Evolutionary conservation across 768 basidiomycete species (phyloP).

Genomic region (Kwoniella mangroviensis): DNA sequence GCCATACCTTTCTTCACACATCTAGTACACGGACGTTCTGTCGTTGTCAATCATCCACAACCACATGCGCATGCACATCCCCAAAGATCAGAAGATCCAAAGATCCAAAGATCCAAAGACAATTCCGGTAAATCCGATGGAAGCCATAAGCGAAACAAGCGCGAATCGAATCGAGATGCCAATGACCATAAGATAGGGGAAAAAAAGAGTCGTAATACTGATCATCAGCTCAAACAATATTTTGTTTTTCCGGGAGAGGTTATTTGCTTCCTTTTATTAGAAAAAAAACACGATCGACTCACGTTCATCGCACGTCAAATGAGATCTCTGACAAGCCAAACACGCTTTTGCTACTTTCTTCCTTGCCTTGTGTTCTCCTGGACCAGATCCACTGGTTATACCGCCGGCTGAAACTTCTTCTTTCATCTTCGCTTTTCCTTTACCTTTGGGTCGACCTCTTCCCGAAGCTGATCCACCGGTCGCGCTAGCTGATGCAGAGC

Average conservation of each 20-base stretch:
- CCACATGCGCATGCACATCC: background rate
- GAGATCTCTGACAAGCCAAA: slow-evolving; percentile 94
- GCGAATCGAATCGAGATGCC: no score
- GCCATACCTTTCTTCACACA: slow-evolving; percentile 93
- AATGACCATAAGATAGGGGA: background rate
- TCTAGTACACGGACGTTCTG: slow-evolving; percentile 93
- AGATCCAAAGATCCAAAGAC: background rate
- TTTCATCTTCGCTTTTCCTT: slow-evolving; percentile 21
- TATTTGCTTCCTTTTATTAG: background rate
- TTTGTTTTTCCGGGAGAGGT: background rate
- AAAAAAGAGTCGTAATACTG: slow-evolving; percentile 18
- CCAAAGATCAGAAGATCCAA: background rate
- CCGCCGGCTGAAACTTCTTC: slow-evolving; percentile 11
- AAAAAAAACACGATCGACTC: slow-evolving; percentile 55
- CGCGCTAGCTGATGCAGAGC: slow-evolving; percentile 8
- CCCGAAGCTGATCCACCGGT: slow-evolving; percentile 14
- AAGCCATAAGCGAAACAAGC: slow-evolving; percentile 4
- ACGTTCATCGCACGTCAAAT: slow-evolving; percentile 99
- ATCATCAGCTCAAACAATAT: background rate
- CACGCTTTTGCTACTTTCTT: slow-evolving; percentile 70
- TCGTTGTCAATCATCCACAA: no score
- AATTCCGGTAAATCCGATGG: slow-evolving; percentile 4
- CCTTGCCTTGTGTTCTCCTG: slow-evolving; percentile 30
- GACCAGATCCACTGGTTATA: background rate
- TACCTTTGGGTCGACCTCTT: slow-evolving; percentile 19